Evolutionary conservation across 805 yeast species (phyloP), one percentile per base, ranked within the genome.

Genomic region (Maudiozyma turicensis): DNA sequence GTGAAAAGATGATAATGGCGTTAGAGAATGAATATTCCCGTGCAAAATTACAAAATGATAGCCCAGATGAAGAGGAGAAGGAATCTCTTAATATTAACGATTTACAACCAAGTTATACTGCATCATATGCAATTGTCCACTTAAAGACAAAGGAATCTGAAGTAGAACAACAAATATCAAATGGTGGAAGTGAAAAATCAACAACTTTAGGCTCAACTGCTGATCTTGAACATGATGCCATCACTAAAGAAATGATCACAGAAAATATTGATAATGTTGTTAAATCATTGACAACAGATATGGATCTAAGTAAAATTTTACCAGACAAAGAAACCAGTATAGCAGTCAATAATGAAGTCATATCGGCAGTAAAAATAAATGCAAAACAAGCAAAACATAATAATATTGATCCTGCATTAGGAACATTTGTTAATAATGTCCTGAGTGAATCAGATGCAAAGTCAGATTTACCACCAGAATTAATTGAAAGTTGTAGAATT

Each of bases 1-100:
- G 95, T 61, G 81, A 86, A 50, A 80, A 89, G 55, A 84, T 91
- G 84, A 78, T 91, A 54, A 72, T 73, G 43, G 75, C 78, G 40
- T 60, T 75, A 53, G 75, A 74, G 43, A 73, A 70, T 47, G 73
- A 71, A 50, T 67, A 70, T 48, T 64, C 69, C 0, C 65, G 73
- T 50, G 52, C 64, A 8, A 64, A 63, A 6, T 61, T 69, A 6
- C 67, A 68, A 40, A 29, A 13, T 5, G 69, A 70, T 20, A 71
- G 70, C n/a, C 60, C 58, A 30, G 73, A 63, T 40, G 53, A 58
- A 13, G 67, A 67, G 40, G 71, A 70, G 48, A 43, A 70, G 45
- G 71, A 73, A 29, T 84, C 78, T 49, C 54, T 80, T 41, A 66
- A 72, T 13, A 68, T 80, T 38, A 58, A 62, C 15, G 88, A 82